Conservation (phyloP, 805 yeast genomes). For the Saturnispora kantuleensis region DNA sequence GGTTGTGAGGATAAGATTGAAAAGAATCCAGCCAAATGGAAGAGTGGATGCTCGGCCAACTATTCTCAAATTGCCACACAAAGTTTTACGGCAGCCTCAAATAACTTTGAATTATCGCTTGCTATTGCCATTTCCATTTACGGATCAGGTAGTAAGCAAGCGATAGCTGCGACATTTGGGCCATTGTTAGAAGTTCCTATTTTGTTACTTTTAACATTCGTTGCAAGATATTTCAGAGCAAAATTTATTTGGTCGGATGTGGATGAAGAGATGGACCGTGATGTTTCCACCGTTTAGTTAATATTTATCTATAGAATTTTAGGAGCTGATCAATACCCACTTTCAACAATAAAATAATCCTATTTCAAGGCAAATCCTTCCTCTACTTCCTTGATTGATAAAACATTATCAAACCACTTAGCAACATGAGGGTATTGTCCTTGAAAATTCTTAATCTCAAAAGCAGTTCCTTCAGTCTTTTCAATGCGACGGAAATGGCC, state of each 20-base stretch:
- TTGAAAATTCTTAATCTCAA: not conserved
- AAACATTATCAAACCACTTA: not conserved
- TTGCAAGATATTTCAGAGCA: slow-evolving; percentile 26
- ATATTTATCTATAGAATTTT: too few species aligned
- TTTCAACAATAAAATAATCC: not conserved
- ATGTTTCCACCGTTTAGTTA: too few species aligned
- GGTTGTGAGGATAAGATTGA: slow-evolving; percentile 29
- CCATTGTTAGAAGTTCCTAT: slow-evolving; percentile 53
- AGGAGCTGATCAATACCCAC: too few species aligned
- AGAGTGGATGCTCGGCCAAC: slow-evolving; percentile 28
- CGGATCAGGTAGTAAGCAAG: slow-evolving; percentile 42
- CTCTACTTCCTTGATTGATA: not conserved
- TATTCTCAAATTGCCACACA: slow-evolving; percentile 39
- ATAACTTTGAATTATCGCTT: slow-evolving; percentile 47
- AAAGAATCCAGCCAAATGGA: slow-evolving; percentile 17
- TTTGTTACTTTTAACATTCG: slow-evolving; percentile 29
- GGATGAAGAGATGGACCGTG: not conserved
- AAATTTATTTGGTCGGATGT: slow-evolving; percentile 24
- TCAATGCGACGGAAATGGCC: slow-evolving; percentile 2
- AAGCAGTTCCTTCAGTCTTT: not conserved
- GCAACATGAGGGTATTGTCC: not conserved
- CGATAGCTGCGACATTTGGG: slow-evolving; percentile 52
- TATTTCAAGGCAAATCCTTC: not conserved
- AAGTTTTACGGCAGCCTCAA: slow-evolving; percentile 47
- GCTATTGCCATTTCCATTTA: slow-evolving; percentile 45